Evolutionary conservation across 2,329 filamentous ascomycete genomes (phyloP), one percentile per base, ranked within the genome.

Genomic region (Fusarium tupiense): DNA sequence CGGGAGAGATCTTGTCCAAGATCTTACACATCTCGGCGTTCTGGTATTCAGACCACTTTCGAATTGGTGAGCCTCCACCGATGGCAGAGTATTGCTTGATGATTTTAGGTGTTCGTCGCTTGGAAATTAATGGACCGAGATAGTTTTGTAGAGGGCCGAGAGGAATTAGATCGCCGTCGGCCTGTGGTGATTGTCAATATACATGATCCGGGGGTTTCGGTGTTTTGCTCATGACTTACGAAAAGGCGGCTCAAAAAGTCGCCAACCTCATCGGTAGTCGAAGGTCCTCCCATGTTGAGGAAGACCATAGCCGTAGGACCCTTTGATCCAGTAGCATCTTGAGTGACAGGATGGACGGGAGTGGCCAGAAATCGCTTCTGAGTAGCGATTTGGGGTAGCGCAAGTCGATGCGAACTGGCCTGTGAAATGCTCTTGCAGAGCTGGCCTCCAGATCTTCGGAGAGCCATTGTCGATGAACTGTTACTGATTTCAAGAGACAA

Each of bases 291-390:
- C 96, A 99, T 99, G 84, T 99, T 99, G 85, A 99, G 90, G 80
- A 99, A 98, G 20, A 99, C 96, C 91, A 99, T 98, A 49, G 96
- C 96, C 9, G 96, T 99, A 13, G 95, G 95, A 0, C 96, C 96
- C 80, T 94, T 88, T 47, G 88, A 89, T 19, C 88, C 90, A 2
- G 89, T 89, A 12, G 89, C 87, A 88, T 94, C 88, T 82, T 97
- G 94, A 0, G 93, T 95, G 29, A 96, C 94, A 13, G 94, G 93
- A 17, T 93, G 93, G 9, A 90, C 91, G 26, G 81, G 77, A 44
- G 83, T 84, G 61, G 83, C 83, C 57, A 85, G 73, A 38, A 78
- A 71, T 69, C 83, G 78, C 63, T 68, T 78, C 61, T 83, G 79
- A 54, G 75, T 74, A 49, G 77, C 73, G 37, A 81, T 72, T 64